A percentile compares a stretch with the other conserved stretches of the same genome.
Evolutionary conservation across 768 basidiomycete species (phyloP).

Genomic region (Amylocystis lapponica): DNA sequence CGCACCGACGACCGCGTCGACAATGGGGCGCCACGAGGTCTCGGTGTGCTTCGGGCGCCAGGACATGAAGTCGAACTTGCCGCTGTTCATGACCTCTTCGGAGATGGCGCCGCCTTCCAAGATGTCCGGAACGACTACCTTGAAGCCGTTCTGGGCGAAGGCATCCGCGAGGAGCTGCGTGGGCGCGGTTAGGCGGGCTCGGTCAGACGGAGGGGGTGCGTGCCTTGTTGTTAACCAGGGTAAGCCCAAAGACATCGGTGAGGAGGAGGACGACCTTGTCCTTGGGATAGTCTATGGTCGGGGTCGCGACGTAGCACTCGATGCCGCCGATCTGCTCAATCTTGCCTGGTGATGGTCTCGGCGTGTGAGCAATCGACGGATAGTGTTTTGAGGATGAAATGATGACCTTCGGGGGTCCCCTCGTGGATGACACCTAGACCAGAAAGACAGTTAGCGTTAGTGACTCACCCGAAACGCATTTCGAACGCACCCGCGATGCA

Average conservation of each 20-base stretch:
- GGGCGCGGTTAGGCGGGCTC: background rate
- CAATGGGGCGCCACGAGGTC: conserved; percentile 26
- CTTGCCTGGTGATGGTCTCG: conserved; percentile 22
- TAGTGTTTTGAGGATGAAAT: background rate
- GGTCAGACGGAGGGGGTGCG: background rate
- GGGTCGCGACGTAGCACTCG: conserved; percentile 36
- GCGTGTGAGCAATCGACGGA: background rate
- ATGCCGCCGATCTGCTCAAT: conserved; percentile 30
- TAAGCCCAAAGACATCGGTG: conserved; percentile 33
- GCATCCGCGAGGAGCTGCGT: conserved; percentile 26
- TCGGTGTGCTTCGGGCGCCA: conserved; percentile 33
- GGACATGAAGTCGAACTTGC: conserved; percentile 19
- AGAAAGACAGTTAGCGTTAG: background rate
- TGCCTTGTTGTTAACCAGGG: conserved; percentile 29
- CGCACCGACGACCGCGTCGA: conserved; percentile 33
- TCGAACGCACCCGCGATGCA: conserved; percentile 44
- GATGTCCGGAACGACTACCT: conserved; percentile 24
- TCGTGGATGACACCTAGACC: conserved; percentile 29
- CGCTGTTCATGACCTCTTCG: conserved; percentile 5
- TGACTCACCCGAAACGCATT: background rate
- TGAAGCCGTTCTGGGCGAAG: conserved; percentile 29
- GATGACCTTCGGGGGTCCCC: conserved; percentile 30
- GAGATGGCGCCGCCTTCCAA: conserved; percentile 21
- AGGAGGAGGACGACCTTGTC: conserved; percentile 38
- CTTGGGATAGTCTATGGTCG: conserved; percentile 32